Base-by-base conservation (phyloP, 1,139 yeast species). In the Dujonia santamariae region DNA sequence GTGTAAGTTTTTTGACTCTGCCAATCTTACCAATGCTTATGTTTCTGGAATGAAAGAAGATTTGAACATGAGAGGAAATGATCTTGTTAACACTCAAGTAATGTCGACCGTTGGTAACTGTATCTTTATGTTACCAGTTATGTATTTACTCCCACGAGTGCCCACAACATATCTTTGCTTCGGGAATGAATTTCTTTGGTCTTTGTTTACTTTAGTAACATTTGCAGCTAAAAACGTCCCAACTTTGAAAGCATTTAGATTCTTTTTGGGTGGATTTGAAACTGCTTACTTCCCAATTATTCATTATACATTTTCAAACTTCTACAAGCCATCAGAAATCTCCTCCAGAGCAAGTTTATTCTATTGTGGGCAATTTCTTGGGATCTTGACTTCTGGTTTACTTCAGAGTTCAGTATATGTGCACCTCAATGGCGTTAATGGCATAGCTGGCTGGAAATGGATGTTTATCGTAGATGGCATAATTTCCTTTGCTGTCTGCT, bases 381-480 rank as follows among this genome's bases (percentile, higher is more conserved):
- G 65, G 2, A 44, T 56, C 6, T 45, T 58, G 36, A 54, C 60
- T 7, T 47, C 59, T n/a, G 62, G 61, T 3, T 43, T 56, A 20
- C 43, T 59, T 19, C 59, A 56, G 30, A 51, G 55, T 12, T 55
- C 61, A 16, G 56, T 54, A 3, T 43, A 45, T 31, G 44, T 46
- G 6, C 39, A 46, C 14, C 42, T 51, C n/a, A 38, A 44, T 13
- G 46, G 47, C 11, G 43, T 41, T 13, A 37, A 42, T 21, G 47
- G 50, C 7, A 41, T 56, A 26, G 42, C 45, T 15, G 61, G 61
- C 7, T 59, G 64, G 64, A 54, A 53, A 38, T 56, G 56, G 54
- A 51, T 57, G 48, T 59, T 58, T 37, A 51, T 59, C 14, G 50
- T 59, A 16, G 62, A 59, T 38, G 60, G 61, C 9, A 22, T 48